These are phyloP conservation scores for Furcasterigmium furcatum DNA, from an alignment of 2,329 filamentous ascomycete species.

Conservation along the genomic window DNA sequence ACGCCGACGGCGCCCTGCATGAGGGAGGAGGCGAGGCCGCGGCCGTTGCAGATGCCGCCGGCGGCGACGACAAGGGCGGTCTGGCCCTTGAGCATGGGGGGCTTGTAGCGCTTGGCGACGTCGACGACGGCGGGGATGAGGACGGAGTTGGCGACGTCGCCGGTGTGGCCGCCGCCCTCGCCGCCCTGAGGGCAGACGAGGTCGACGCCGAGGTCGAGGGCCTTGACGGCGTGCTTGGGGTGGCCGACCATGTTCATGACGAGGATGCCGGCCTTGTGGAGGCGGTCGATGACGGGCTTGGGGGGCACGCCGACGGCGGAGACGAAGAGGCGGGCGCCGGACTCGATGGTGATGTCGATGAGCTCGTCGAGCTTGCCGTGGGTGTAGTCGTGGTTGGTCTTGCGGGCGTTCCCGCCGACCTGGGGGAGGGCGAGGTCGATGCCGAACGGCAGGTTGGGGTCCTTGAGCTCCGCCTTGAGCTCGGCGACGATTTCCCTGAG, in stretches of 20 bases:
- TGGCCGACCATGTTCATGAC: slow-evolving; percentile 98
- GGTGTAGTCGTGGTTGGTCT: slow-evolving; percentile 96
- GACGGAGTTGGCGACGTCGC: slow-evolving; percentile 81
- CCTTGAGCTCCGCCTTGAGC: slow-evolving; percentile 70
- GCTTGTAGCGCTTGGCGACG: slow-evolving; percentile 70
- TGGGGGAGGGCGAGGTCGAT: slow-evolving; percentile 90
- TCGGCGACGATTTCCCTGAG: slow-evolving; percentile 80
- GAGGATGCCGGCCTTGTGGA: slow-evolving; percentile 77
- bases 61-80: slow-evolving; percentile 82
- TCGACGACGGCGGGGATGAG: slow-evolving; percentile 86
- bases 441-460: slow-evolving; percentile 76
- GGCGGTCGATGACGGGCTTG: slow-evolving; percentile 63
- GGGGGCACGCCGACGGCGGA: slow-evolving; percentile 87
- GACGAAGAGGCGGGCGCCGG: slow-evolving; percentile 83
- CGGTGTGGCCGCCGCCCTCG: slow-evolving; percentile 91
- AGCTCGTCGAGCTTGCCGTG: slow-evolving; percentile 83
- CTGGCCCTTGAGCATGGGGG: slow-evolving; percentile 64
- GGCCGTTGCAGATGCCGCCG: slow-evolving; percentile 81
- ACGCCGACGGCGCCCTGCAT: slow-evolving; percentile 88
- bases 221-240: slow-evolving; percentile 87
- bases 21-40: slow-evolving; percentile 74
- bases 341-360: slow-evolving; percentile 80
- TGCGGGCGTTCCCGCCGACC: slow-evolving; percentile 76
- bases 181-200: slow-evolving; percentile 90
- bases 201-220: slow-evolving; percentile 81